Base-by-base conservation (phyloP, 768 basidiomycete species). In the Pseudohyphozyma bogoriensis region DNA sequence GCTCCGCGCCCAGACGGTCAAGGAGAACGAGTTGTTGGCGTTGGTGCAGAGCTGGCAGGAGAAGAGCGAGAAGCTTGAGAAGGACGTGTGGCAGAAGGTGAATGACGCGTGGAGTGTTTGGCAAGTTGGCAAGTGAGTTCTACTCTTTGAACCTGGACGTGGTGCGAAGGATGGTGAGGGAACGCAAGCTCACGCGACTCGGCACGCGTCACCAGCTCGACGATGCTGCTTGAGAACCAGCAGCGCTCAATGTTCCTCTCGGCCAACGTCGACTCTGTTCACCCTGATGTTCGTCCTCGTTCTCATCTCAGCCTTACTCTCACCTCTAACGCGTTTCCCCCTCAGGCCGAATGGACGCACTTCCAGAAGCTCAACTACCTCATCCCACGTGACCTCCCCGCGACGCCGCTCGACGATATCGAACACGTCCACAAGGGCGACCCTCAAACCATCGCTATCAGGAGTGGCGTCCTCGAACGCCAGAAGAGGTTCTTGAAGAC, bases 231-330 rank as follows among this genome's bases (percentile, higher is more conserved):
- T 31, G 44, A n/a, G 20, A 55, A 51, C 26, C 65, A 67, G 35
- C 65, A 67, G 26, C 50, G 39, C 24, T 60, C 62, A 20, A 59
- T 67, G 58, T 55, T 67, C 54, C 59, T 67, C 40, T 58, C 62
- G 15, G 65, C 65, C 12, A 56, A 56, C 33, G 62, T 67, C 52
- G 65, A 67, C 52, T 60, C 62, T 0, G 29, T 63, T 28, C 42
- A 51, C 4, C 47, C 56, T 52, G 33, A 51, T 28, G 58, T 54
- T 24, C 35, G 51, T 46, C 26, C 37, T 18, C 28, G 5, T 28
- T 22, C 42, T 29, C 32, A 3, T 12, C 29, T 32, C 33, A 9
- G n/a, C 10, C 40, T 2, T 24, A 18, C 10, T 3, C 26, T 36
- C 32, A 7, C n/a, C 53, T 54, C 31, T n/a, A n/a, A n/a, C n/a